Conservation (phyloP, 345 rosid genomes). For the Cardiospermum halicacabum region DNA sequence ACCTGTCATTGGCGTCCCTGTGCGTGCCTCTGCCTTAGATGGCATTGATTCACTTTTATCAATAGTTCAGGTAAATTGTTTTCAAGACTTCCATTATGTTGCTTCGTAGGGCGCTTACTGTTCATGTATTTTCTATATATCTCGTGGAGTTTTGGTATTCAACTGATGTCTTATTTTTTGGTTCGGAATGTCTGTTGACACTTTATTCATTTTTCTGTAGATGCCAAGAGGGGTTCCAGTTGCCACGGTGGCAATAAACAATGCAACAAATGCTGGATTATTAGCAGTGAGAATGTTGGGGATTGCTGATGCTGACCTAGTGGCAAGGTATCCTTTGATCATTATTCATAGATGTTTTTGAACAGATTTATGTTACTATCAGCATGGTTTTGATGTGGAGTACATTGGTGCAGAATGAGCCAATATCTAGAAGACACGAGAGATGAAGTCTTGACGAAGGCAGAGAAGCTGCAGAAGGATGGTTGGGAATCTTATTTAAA, state of each 20-base stretch:
- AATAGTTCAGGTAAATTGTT: constrained; percentile 72
- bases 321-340: constrained; percentile 33
- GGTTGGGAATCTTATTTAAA: constrained; percentile 79
- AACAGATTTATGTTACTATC: background rate
- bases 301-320: constrained; percentile 58
- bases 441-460: constrained; percentile 63
- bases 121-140: background rate
- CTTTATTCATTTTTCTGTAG: constrained; percentile 25
- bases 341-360: background rate
- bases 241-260: constrained; percentile 87
- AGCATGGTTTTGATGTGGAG: background rate
- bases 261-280: constrained; percentile 83
- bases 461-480: constrained; percentile 55
- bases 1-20: constrained; percentile 91
- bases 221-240: constrained; percentile 98
- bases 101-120: background rate
- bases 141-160: background rate
- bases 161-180: background rate
- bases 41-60: constrained; percentile 93
- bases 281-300: constrained; percentile 79
- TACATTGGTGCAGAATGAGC: constrained; percentile 55
- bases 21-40: constrained; percentile 76
- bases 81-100: background rate
- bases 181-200: too few relatives aligned
- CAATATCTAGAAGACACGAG: constrained; percentile 85